Conservation (phyloP, 2,329 filamentous ascomycete genomes). For the Didymellaceae sp. region DNA sequence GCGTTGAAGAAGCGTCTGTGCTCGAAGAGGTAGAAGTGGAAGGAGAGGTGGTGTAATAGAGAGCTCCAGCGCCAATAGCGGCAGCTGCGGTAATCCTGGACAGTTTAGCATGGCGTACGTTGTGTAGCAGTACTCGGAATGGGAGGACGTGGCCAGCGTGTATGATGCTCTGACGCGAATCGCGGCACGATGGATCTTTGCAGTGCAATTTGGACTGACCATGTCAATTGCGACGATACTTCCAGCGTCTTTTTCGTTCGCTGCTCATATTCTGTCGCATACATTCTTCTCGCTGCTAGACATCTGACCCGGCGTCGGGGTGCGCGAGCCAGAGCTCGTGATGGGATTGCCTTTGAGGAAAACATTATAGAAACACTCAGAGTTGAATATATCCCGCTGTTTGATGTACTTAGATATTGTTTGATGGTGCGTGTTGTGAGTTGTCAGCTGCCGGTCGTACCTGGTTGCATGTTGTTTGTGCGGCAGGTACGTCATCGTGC, state of each 20-base stretch:
- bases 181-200: not conserved
- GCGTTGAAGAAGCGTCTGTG: not conserved
- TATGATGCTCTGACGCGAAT: not conserved
- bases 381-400: no score
- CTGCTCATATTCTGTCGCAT: conserved; percentile 30
- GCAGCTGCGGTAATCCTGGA: conserved; percentile 27
- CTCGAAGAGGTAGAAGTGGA: not conserved
- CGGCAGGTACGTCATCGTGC: no score
- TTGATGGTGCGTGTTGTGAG: no score
- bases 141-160: not conserved
- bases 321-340: conserved; percentile 19
- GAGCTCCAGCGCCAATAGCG: conserved; percentile 21
- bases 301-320: conserved; percentile 7
- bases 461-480: no score
- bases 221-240: conserved; percentile 26
- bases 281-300: conserved; percentile 21
- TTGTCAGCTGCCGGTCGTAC: no score
- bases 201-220: conserved; percentile 17
- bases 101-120: conserved; percentile 7
- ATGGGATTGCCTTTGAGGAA: conserved; percentile 12
- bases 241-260: conserved; percentile 26
- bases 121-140: not conserved
- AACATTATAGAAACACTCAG: conserved; percentile 17
- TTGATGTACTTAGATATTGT: no score
- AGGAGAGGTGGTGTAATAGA: conserved; percentile 22